A percentile compares a stretch with the other conserved stretches of the same genome.
Evolutionary conservation across 139 green algal species (phyloP).

Genomic region (Micromonas pusilla): DNA sequence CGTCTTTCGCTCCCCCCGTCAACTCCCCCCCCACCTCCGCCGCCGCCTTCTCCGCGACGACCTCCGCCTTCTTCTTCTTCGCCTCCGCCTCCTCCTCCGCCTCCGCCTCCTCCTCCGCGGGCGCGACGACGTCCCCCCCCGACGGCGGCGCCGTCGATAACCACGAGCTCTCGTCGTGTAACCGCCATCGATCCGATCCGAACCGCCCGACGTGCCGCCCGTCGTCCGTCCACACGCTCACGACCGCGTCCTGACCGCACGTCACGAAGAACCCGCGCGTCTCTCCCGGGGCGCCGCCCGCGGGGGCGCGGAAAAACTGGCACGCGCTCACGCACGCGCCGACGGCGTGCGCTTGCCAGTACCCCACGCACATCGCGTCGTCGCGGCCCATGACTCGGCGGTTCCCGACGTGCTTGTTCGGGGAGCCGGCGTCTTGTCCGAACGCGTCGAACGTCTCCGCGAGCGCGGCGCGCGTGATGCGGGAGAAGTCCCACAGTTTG

Average conservation of each 20-base stretch:
- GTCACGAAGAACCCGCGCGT: neutral
- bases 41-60: neutral
- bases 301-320: too few relatives aligned
- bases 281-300: too few relatives aligned
- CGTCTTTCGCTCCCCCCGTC: neutral
- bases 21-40: neutral
- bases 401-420: too few relatives aligned
- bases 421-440: too few relatives aligned
- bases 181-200: neutral
- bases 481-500: neutral
- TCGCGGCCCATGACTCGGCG: too few relatives aligned
- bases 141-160: neutral
- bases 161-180: slow-evolving; percentile 3
- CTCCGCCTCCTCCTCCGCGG: too few relatives aligned
- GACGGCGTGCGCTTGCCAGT: slow-evolving; percentile 7
- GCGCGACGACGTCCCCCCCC: too few relatives aligned
- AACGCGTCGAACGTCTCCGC: neutral
- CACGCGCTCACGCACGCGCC: neutral
- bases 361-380: neutral
- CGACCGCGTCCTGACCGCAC: neutral
- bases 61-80: slow-evolving; percentile 38
- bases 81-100: slow-evolving; percentile 38
- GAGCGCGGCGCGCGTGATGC: neutral
- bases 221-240: slow-evolving; percentile 4
- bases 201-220: slow-evolving; percentile 9